A percentile compares a stretch with the other conserved stretches of the same genome.
Evolutionary conservation across 129 eudicot genomes (phyloP).

Genomic region (Rutidosis leptorrhynchoides): DNA sequence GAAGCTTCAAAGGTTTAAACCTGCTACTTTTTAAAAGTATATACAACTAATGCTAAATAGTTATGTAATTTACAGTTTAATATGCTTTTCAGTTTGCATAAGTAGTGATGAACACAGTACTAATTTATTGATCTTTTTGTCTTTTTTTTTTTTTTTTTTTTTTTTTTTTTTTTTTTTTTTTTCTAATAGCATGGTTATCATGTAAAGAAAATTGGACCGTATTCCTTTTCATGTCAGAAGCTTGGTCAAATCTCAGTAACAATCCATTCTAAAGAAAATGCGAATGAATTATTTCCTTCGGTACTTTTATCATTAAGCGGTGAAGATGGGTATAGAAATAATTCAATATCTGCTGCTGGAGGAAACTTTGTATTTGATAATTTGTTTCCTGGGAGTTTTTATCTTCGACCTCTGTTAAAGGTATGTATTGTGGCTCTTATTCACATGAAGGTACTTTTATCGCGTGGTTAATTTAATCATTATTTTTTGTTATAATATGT

Average conservation of each 20-base stretch:
- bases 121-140: too few species aligned
- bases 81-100: slow-evolving; percentile 1
- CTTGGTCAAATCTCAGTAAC: slow-evolving; percentile 84
- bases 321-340: slow-evolving; percentile 97
- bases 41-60: not conserved
- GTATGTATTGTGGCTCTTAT: slow-evolving; percentile 39
- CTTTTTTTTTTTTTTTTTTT: too few species aligned
- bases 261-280: slow-evolving; percentile 63
- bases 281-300: slow-evolving; percentile 73
- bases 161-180: too few species aligned
- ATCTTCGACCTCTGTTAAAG: slow-evolving; percentile 94
- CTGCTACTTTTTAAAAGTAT: slow-evolving; percentile 10
- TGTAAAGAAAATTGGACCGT: slow-evolving; percentile 67
- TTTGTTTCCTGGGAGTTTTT: slow-evolving; percentile 96
- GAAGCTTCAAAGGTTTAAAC: slow-evolving; percentile 89
- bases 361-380: slow-evolving; percentile 67
- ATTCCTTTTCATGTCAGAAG: slow-evolving; percentile 95
- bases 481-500: slow-evolving; percentile 19
- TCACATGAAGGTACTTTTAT: not conserved
- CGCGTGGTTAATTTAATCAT: not conserved
- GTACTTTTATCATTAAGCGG: slow-evolving; percentile 91
- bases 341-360: slow-evolving; percentile 80
- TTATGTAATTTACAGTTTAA: slow-evolving; percentile 4
- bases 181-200: slow-evolving; percentile 71
- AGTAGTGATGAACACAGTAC: not conserved